Evolutionary conservation across 1,284 basidiomycete species (phyloP).

Genomic region (Trichosporon inkin): DNA sequence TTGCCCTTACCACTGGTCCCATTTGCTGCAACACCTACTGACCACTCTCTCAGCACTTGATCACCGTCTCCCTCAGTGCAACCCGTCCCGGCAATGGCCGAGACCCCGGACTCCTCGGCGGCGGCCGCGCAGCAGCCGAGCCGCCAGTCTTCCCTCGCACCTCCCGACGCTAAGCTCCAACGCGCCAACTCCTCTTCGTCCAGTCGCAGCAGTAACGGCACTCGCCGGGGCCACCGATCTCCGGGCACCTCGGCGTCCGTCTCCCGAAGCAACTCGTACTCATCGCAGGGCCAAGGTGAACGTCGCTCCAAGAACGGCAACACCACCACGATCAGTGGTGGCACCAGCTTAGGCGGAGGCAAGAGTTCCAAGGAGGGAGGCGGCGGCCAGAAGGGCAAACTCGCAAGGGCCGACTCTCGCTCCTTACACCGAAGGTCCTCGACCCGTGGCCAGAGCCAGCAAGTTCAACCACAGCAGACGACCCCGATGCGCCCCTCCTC

Average conservation of each 20-base stretch:
- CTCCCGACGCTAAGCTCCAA: constrained; percentile 14
- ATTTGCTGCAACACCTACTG: neutral
- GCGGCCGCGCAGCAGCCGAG: constrained; percentile 1
- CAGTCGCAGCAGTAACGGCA: constrained; percentile 28
- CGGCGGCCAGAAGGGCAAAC: neutral
- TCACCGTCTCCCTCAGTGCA: neutral
- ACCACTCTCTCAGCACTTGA: neutral
- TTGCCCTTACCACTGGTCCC: neutral
- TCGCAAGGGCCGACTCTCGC: constrained; percentile 10
- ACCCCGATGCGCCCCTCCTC: constrained; percentile 16
- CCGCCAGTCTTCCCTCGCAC: constrained; percentile 10
- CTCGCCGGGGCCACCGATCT: constrained; percentile 24
- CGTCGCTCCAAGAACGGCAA: constrained; percentile 32
- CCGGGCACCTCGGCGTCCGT: constrained; percentile 24
- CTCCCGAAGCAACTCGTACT: constrained; percentile 37
- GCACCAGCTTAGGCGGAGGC: constrained; percentile 32
- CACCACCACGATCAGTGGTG: constrained; percentile 43
- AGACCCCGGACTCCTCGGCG: constrained; percentile 4
- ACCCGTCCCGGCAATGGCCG: neutral
- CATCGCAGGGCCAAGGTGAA: constrained; percentile 23
- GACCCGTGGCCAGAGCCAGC: constrained; percentile 5
- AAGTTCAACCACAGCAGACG: constrained; percentile 6
- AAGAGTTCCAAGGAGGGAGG: constrained; percentile 8
- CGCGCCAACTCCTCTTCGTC: constrained; percentile 28
- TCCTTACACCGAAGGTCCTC: constrained; percentile 16